These are phyloP conservation scores for Cystobasidium tubakii DNA, from an alignment of 768 basidiomycete genomes.

Conservation along the genomic window DNA sequence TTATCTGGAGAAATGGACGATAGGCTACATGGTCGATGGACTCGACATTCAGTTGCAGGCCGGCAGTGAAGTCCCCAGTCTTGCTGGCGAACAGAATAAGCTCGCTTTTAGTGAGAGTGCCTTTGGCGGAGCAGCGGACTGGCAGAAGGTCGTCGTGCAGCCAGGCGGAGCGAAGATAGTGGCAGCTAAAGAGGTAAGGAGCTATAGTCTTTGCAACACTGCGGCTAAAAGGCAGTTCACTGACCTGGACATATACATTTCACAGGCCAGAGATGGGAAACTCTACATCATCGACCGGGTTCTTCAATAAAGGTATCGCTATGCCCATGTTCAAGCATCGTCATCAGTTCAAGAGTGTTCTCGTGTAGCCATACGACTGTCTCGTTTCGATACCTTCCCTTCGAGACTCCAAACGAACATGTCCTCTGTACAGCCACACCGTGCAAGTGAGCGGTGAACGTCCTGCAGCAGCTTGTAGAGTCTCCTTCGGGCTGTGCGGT, in stretches of 20 bases:
- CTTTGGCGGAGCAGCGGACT: not conserved
- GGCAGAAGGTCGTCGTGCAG: conserved; percentile 8
- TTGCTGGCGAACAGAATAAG: conserved; percentile 17
- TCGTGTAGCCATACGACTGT: conserved; percentile 1
- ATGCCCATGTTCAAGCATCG: not conserved
- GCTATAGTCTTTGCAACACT: not conserved
- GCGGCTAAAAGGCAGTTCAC: not conserved
- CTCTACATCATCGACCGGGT: not conserved
- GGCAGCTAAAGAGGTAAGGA: conserved; percentile 11
- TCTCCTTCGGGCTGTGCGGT: too few relatives aligned
- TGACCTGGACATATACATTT: not conserved
- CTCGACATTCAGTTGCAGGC: not conserved
- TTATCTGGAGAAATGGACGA: conserved; percentile 20
- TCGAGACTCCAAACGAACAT: too few relatives aligned
- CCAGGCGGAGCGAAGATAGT: conserved; percentile 16
- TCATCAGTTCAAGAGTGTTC: not conserved
- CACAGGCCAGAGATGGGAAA: not conserved
- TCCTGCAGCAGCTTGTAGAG: too few relatives aligned
- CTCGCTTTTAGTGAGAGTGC: not conserved
- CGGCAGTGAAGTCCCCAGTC: not conserved
- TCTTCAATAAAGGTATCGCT: not conserved
- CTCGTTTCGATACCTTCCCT: not conserved
- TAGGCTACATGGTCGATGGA: conserved; percentile 14
- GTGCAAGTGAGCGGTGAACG: too few relatives aligned
- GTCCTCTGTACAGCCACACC: too few relatives aligned